Conservation (phyloP, 2,329 filamentous ascomycete genomes). For the Aspergillus sp. region DNA sequence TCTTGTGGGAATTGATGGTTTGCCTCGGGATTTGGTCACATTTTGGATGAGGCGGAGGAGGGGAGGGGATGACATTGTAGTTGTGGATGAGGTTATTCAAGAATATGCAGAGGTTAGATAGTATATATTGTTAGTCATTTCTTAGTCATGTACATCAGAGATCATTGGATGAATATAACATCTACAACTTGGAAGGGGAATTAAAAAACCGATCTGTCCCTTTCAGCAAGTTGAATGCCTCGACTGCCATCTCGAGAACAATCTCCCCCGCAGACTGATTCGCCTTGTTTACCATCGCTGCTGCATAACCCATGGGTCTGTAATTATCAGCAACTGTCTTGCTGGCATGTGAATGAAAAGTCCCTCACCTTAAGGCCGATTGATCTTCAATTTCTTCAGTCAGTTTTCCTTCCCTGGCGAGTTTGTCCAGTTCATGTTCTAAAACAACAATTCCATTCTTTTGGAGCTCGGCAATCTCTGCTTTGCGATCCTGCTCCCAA, state of each 20-base stretch:
- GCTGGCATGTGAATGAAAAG: not conserved
- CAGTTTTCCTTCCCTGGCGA: not conserved
- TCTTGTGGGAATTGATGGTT: too few species aligned
- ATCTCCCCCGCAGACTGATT: constrained; percentile 4
- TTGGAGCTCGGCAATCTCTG: not conserved
- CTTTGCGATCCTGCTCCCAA: not conserved
- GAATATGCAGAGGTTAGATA: too few species aligned
- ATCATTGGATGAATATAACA: too few species aligned
- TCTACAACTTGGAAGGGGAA: too few species aligned
- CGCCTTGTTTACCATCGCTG: constrained; percentile 3
- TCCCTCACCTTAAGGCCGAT: not conserved
- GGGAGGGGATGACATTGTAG: not conserved
- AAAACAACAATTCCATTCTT: not conserved
- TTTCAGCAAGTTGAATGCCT: constrained; percentile 1
- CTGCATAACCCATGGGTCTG: constrained; percentile 4
- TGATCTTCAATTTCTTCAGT: not conserved
- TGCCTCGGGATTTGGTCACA: too few species aligned
- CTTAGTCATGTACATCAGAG: too few species aligned
- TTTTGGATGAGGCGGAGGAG: not conserved
- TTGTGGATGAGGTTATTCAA: too few species aligned
- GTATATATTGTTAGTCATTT: too few species aligned
- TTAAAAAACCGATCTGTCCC: not conserved
- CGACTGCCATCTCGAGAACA: constrained; percentile 2
- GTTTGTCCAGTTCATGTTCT: not conserved
- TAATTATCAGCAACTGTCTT: not conserved